Conservation (phyloP, 306 rosid genomes). For the Ziziphus jujuba region DNA sequence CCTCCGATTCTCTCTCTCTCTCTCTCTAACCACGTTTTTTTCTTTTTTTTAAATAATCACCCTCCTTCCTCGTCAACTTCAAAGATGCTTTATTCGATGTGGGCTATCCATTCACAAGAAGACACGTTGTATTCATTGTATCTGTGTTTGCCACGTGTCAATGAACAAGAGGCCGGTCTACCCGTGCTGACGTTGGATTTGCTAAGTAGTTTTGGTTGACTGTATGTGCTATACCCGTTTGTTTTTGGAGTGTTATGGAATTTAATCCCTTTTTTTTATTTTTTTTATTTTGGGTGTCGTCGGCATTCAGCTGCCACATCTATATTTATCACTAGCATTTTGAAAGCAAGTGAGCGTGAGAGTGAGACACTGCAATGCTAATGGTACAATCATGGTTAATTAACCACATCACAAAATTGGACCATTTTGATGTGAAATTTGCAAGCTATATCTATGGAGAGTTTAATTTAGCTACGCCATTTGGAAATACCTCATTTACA, state of each 20-base stretch:
- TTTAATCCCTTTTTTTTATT: constrained; percentile 2
- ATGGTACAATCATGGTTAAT: no score
- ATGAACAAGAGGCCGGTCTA: background rate
- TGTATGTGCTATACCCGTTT: background rate
- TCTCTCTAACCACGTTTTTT: constrained; percentile 21
- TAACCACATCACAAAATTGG: no score
- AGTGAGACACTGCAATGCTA: no score
- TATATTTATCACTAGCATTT: no score
- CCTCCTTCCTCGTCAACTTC: constrained; percentile 37
- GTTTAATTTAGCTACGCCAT: no score
- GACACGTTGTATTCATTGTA: constrained; percentile 14
- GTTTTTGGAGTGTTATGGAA: background rate
- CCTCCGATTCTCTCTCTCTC: constrained; percentile 10
- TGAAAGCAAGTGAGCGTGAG: no score
- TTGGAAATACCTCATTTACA: no score
- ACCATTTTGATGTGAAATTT: no score
- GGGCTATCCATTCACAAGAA: background rate
- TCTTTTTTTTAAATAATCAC: constrained; percentile 12
- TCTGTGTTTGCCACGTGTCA: constrained; percentile 17
- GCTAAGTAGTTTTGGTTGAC: constrained; percentile 2
- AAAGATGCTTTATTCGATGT: constrained; percentile 23
- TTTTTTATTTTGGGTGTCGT: no score
- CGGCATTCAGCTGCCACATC: background rate
- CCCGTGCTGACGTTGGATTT: constrained; percentile 19
- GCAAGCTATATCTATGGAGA: no score